Base-by-base conservation (phyloP, 495 filamentous ascomycete species). In the Aspergillus steynii region DNA sequence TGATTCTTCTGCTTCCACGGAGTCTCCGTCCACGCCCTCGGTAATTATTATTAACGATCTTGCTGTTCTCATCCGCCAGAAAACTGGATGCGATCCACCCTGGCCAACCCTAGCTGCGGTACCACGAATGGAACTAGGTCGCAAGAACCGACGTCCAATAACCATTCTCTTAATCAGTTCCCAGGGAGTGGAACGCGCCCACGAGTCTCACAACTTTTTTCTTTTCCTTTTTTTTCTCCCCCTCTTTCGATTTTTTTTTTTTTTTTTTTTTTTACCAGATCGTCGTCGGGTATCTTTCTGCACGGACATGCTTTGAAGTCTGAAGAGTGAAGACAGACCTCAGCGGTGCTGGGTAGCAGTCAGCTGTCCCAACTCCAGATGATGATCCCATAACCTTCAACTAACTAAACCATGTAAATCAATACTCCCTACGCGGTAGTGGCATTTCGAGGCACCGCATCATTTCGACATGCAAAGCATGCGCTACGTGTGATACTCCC, bases 201-300 rank as follows among this genome's bases (percentile, higher is more conserved):
- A 14, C 37, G 37, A 42, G 37, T 15, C 37, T 14, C 9, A 42
- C 1, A 37, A 42, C 7, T 9, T n/a, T 20, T 31, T 55, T 29
- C n/a, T 20, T 20, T 20, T 20, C 20, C 20, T 20, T 20, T 20
- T 20, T 20, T 20, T 20, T 20, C 20, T 20, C 20, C 20, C 20
- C 20, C 8, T 54, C 29, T 29, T 37, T 57, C 29, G 48, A 58
- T 42, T 48, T 56, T 42, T 42, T 12, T 25, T 53, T 12, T 2
- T 50, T 50, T 14, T 4, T 50, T 50, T 53, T 51, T 58, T 37
- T 27, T 53, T 56, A 34, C 48, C 31, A 56, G 29, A 46, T 29
- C 32, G 27, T 50, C 28, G 46, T 54, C 34, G 49, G 56, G 37
- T 53, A 12, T 31, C 25, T 54, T 46, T 37, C 29, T 46, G 26